Percentiles rank a stretch among this genome's conserved stretches.
phyloP scores from a whole-genome alignment of 2,329 filamentous ascomycete genomes.

The Intubia oerlemansii region DNA sequence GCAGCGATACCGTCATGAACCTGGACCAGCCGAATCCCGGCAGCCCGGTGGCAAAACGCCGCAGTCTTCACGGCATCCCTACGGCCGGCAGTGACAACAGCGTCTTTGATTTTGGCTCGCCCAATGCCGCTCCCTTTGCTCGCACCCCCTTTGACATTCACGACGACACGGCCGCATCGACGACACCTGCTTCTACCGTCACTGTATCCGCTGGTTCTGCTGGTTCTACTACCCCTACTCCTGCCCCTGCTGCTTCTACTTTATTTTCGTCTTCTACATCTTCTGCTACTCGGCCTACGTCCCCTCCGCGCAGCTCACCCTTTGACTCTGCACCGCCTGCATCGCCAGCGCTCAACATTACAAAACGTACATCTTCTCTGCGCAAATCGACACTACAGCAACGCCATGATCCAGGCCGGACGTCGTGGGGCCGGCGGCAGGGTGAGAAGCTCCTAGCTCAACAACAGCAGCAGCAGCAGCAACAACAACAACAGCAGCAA shows the following conservation, averaged over 20 bases:
- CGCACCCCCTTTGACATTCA: slow-evolving; percentile 24
- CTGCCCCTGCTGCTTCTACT: too few species aligned
- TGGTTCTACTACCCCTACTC: too few species aligned
- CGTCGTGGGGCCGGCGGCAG: slow-evolving; percentile 37
- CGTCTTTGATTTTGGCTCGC: slow-evolving; percentile 40
- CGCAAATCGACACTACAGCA: slow-evolving; percentile 78
- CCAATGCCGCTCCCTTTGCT: slow-evolving; percentile 16
- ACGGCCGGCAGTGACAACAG: slow-evolving; percentile 42
- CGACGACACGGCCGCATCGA: slow-evolving; percentile 12
- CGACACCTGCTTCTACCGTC: too few species aligned
- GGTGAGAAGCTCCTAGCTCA: slow-evolving; percentile 33
- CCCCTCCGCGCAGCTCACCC: too few species aligned
- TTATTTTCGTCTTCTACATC: too few species aligned
- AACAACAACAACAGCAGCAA: slow-evolving; percentile 9
- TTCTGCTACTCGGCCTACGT: too few species aligned
- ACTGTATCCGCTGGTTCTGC: too few species aligned
- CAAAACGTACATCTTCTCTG: slow-evolving; percentile 53
- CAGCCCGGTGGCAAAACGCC: slow-evolving; percentile 76
- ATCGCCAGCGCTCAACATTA: slow-evolving; percentile 21
- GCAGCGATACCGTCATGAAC: slow-evolving; percentile 78
- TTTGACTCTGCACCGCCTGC: slow-evolving; percentile 10
- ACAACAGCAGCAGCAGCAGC: slow-evolving; percentile 23
- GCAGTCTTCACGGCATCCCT: slow-evolving; percentile 64
- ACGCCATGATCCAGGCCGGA: slow-evolving; percentile 48
- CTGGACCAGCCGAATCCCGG: slow-evolving; percentile 57